Evolutionary conservation across 306 rosid genomes (phyloP).

Genomic region (Phaseolus lunatus): DNA sequence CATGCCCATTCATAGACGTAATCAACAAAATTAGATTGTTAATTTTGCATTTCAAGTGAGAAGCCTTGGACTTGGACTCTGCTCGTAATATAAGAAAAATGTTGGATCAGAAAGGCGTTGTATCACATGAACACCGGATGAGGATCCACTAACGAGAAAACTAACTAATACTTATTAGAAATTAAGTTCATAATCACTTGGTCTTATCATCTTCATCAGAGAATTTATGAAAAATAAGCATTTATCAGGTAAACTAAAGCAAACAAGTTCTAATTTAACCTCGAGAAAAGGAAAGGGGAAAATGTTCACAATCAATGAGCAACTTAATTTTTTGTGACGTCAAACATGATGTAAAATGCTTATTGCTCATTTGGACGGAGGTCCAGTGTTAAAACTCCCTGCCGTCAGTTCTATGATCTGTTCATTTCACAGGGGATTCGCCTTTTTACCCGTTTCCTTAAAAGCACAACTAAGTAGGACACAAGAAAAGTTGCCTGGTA

Average conservation of each 20-base stretch:
- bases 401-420: not conserved
- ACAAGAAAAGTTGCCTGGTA: not conserved
- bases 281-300: not conserved
- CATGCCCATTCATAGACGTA: not conserved
- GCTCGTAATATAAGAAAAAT: not conserved
- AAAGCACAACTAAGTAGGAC: not conserved
- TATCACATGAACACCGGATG: not conserved
- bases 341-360: constrained; percentile 5
- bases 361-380: constrained; percentile 8
- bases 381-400: not conserved
- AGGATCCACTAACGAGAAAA: not conserved
- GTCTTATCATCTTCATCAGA: not conserved
- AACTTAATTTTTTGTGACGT: not conserved
- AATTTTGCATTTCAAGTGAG: not conserved
- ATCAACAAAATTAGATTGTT: not conserved
- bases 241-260: not conserved
- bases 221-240: not conserved
- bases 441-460: not conserved
- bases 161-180: not conserved
- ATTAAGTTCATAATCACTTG: not conserved
- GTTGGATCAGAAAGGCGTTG: not conserved
- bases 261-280: not conserved
- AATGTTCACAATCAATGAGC: not conserved
- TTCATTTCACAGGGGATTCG: not conserved
- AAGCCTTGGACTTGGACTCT: not conserved